Evolutionary conservation across 2,329 filamentous ascomycete species (phyloP), one percentile per base, ranked within the genome.

Genomic region (Diaporthe longicolla): DNA sequence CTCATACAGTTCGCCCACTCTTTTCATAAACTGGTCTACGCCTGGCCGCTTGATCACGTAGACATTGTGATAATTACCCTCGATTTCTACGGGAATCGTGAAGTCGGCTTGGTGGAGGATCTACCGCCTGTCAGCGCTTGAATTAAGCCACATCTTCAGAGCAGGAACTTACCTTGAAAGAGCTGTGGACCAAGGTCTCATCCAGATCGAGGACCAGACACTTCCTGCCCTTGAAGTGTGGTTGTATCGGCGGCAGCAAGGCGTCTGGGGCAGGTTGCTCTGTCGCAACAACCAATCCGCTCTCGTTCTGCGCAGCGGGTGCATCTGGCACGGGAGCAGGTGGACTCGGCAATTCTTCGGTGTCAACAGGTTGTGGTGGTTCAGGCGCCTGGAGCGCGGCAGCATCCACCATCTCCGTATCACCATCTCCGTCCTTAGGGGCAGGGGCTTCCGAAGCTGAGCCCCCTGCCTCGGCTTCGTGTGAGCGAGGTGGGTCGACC

Each of bases 31-130:
- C 77, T 97, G 93, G 82, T 99, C 97, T 26, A 99, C 97, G 71
- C 97, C 97, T n/a, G 97, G 97, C 80, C 97, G 92, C 86, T 99
- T 99, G 83, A 99, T 99, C 77, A 99, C 97, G 82, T 99, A 99
- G 71, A 99, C 97, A 80, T 99, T 99, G 85, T 99, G 97, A 82
- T 97, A 98, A 83, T 98, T 97, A 73, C 97, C 97, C 86, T 99
- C 97, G 77, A 99, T 99, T 81, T 99, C 97, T 40, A 99, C 97
- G 0, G 97, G 97, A 81, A 99, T 98, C 8, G 97, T 99, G 82
- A 99, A 98, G 84, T 99, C 97, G 74, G 97, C 97, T 87, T 98
- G 96, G 81, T 98, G 95, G 59, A 99, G 89, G 78, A 98, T 97
- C 95, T 98, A 80, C 71, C 26, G 9, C 17, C 57, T 43, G 40